Conservation (phyloP, 768 basidiomycete species). For the Lactarius psammicola region DNA sequence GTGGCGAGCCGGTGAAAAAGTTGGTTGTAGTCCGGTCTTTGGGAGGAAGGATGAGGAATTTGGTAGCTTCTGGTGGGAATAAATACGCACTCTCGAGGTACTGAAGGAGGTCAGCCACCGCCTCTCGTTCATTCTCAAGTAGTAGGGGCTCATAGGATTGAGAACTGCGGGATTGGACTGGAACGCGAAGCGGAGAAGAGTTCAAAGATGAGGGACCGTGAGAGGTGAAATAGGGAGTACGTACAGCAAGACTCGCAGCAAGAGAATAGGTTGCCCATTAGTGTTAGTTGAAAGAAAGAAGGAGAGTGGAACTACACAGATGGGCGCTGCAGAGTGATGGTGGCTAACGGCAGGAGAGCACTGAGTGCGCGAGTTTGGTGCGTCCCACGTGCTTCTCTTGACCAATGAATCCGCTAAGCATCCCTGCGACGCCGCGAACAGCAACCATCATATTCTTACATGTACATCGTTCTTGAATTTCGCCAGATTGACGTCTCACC, state of each 20-base stretch:
- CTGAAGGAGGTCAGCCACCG: conserved; percentile 95
- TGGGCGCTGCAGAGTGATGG: conserved; percentile 17
- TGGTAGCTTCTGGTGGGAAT: neutral
- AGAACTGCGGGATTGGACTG: conserved; percentile 80
- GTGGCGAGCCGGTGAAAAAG: conserved; percentile 93
- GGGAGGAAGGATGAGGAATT: conserved; percentile 5
- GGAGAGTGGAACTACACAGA: conserved; percentile 6
- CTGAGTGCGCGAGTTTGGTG: conserved; percentile 3
- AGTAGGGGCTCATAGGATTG: conserved; percentile 85
- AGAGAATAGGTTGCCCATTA: conserved; percentile 74
- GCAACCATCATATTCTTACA: conserved; percentile 37
- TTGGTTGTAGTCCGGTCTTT: conserved; percentile 98
- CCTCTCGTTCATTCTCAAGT: conserved; percentile 92
- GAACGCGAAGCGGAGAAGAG: conserved; percentile 13
- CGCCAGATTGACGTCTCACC: neutral
- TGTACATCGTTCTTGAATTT: conserved; percentile 25
- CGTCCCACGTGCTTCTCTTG: conserved; percentile 13
- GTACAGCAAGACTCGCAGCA: conserved; percentile 84
- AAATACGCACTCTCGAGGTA: conserved; percentile 87
- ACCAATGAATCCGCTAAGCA: conserved; percentile 11
- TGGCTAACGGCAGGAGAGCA: conserved; percentile 14
- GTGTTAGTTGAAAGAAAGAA: conserved; percentile 6
- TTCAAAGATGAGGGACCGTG: conserved; percentile 10
- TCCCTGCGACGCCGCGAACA: conserved; percentile 26
- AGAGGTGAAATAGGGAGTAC: conserved; percentile 33